Base-by-base conservation (phyloP, 176 grass and related monocot genomes). In the Secale cereale region DNA sequence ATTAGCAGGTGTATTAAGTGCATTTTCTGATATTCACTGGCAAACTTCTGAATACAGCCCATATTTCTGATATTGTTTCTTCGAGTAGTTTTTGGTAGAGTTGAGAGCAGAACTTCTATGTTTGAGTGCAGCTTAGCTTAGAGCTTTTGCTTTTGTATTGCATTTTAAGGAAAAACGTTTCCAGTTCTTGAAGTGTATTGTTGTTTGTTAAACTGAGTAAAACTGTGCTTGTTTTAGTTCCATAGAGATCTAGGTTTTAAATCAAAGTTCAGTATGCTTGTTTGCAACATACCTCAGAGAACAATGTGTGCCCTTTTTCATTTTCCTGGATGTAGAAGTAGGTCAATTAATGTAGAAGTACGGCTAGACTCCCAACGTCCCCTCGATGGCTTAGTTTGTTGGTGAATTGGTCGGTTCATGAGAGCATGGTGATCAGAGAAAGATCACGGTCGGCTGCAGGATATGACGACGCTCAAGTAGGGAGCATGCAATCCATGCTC, bases 1-100 rank as follows among this genome's bases (percentile, higher is more conserved):
- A 40, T 43, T 69, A 85, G 68, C 11, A 36, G 39, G 69, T 40
- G 37, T 7, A 74, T 29, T 22, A 43, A 74, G 40, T 73, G 45
- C 13, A 57, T 68, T 81, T 78, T 30, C 6, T 11, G 65, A 63
- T 62, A 35, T 77, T 64, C 22, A 27, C 32, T n/a, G 26, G 22
- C 30, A 65, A 82, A 29, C 27, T 87, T 66, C 19, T 78, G 5
- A 40, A 48, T 76, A 60, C 19, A 78, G 17, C 50, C 20, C 81
- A 26, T 73, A 64, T 56, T 45, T 40, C 2, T 86, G 11, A 69
- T 80, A 65, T 43, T 52, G 1, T 85, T n/a, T 76, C 26, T 37
- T 76, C 70, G 30, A 78, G 3, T 35, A 75, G 2, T 66, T 32
- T 43, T 63, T 27, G 26, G 29, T 59, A 89, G 61, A 77, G 39